These are phyloP conservation scores for Sphaerobolus stellatus DNA, from an alignment of 1,284 basidiomycete genomes.

Conservation along the genomic window DNA sequence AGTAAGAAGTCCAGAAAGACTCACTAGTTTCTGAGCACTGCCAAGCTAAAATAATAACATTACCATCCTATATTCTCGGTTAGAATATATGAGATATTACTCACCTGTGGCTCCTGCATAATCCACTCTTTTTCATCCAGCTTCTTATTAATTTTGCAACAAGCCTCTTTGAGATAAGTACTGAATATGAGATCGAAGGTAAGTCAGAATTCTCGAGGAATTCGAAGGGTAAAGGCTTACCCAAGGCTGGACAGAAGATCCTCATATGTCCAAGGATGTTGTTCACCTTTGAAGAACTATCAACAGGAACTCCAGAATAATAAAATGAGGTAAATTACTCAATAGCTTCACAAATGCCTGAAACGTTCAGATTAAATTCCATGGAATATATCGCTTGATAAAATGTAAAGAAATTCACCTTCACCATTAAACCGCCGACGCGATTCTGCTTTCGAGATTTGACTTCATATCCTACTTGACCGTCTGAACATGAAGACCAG, in stretches of 20 bases:
- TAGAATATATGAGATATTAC: not conserved
- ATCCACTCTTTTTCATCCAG: not conserved
- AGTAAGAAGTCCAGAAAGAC: not conserved
- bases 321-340: not conserved
- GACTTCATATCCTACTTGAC: constrained; percentile 10
- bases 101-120: constrained; percentile 13
- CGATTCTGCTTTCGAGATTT: not conserved
- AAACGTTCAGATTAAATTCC: not conserved
- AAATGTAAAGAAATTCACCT: constrained; percentile 2
- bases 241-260: constrained; percentile 5
- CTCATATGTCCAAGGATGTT: constrained; percentile 5
- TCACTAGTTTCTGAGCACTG: constrained; percentile 5
- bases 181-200: not conserved
- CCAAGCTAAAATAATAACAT: not conserved
- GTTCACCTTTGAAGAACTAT: not conserved
- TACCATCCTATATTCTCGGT: not conserved
- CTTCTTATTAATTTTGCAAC: not conserved
- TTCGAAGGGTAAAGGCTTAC: too few relatives aligned
- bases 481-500: constrained; percentile 12
- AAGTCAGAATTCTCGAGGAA: not conserved
- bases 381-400: not conserved
- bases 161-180: not conserved
- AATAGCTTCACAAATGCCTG: constrained; percentile 10
- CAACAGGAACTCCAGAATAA: too few relatives aligned
- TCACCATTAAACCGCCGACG: constrained; percentile 10